Percentiles rank a stretch among this genome's conserved stretches.
Conservation (phyloP, 345 rosid genomes). For the Euclidium syriacum region DNA sequence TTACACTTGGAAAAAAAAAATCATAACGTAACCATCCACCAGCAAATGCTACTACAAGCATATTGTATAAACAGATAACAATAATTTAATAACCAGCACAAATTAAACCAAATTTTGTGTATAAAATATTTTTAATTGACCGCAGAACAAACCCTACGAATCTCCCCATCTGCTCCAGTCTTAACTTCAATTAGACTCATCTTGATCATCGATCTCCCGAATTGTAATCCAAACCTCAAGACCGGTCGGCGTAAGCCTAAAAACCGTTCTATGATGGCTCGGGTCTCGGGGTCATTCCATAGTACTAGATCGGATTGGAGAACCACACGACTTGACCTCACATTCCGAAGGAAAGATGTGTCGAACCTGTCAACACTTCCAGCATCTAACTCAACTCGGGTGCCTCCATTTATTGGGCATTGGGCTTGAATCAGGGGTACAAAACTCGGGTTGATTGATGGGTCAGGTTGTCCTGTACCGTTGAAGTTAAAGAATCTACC, state of each 20-base stretch:
- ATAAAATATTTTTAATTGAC: not conserved
- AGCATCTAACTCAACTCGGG: constrained; percentile 19
- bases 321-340: constrained; percentile 21
- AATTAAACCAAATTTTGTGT: not conserved
- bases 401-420: constrained; percentile 4
- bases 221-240: constrained; percentile 23
- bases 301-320: constrained; percentile 23
- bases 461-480: constrained; percentile 9
- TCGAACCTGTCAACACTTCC: constrained; percentile 29
- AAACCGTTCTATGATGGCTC: no score
- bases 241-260: constrained; percentile 14
- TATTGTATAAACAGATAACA: no score
- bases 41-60: not conserved
- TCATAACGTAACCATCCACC: not conserved
- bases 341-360: constrained; percentile 19
- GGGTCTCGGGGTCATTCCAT: constrained; percentile 18
- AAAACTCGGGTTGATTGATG: not conserved
- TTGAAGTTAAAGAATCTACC: no score
- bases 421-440: not conserved
- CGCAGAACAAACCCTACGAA: no score
- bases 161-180: constrained; percentile 26
- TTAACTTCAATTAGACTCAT: constrained; percentile 38
- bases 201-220: constrained; percentile 37
- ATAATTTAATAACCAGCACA: not conserved
- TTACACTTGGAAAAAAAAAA: not conserved